phyloP scores from a whole-genome alignment of 129 eudicot genomes.

The Centella asiatica region DNA sequence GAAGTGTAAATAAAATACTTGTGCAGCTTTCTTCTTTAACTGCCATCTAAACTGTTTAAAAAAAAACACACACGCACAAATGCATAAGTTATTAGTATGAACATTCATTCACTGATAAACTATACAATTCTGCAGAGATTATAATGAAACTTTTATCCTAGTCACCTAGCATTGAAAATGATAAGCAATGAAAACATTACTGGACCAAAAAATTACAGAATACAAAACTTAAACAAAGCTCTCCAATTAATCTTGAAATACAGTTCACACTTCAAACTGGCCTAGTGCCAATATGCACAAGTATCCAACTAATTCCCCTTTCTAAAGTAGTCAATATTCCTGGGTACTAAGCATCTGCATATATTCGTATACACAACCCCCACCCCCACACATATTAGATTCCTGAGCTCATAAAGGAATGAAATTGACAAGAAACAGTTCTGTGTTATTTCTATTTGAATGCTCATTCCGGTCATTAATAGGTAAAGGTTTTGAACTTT shows the following conservation, averaged over 20 bases:
- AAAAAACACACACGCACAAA: constrained; percentile 4
- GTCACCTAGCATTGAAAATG: background rate
- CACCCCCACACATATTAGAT: too few relatives aligned
- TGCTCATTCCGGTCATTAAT: background rate
- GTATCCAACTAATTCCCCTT: background rate
- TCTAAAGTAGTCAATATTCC: too few relatives aligned
- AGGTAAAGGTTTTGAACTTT: background rate
- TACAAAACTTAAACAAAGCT: background rate
- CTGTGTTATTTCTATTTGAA: background rate
- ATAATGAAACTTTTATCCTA: too few relatives aligned
- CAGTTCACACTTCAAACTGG: background rate
- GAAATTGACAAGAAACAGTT: background rate
- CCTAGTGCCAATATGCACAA: too few relatives aligned
- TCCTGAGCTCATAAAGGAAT: background rate
- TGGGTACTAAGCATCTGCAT: background rate
- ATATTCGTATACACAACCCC: too few relatives aligned
- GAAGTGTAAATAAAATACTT: constrained; percentile 84
- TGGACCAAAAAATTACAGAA: too few relatives aligned
- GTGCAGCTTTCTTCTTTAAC: constrained; percentile 87
- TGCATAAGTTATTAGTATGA: background rate
- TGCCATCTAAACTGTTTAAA: constrained; percentile 81
- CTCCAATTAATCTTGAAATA: background rate
- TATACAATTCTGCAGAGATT: too few relatives aligned
- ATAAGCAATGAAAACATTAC: background rate
- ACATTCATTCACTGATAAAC: too few relatives aligned